phyloP scores from a whole-genome alignment of 495 filamentous ascomycete genomes.

The Astrocystis sublimbata region DNA sequence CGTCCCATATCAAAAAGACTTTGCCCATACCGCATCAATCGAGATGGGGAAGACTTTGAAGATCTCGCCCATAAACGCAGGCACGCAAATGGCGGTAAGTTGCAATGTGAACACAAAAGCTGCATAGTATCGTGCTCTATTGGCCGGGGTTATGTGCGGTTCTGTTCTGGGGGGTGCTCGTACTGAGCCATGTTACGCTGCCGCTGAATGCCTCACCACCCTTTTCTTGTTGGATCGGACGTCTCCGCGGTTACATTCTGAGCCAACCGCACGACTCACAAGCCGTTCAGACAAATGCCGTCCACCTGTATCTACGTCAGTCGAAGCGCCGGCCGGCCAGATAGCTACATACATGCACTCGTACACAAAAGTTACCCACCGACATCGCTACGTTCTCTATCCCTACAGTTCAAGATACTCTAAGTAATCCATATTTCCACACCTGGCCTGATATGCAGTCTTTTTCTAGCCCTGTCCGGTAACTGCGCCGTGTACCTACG shows the following conservation, averaged over 20 bases:
- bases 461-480: neutral
- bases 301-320: neutral
- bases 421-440: neutral
- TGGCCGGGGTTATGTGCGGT: neutral
- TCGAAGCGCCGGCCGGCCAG: neutral
- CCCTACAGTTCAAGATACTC: neutral
- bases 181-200: neutral
- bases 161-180: neutral
- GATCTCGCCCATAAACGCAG: slow-evolving; percentile 2
- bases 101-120: neutral
- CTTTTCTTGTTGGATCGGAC: slow-evolving; percentile 4
- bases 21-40: neutral
- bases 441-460: slow-evolving; percentile 1
- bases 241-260: slow-evolving; percentile 14
- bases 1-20: no score
- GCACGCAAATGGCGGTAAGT: slow-evolving; percentile 19
- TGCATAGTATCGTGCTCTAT: neutral
- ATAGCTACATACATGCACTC: neutral
- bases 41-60: neutral
- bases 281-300: neutral
- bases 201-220: neutral
- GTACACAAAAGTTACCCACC: neutral
- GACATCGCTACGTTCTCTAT: neutral
- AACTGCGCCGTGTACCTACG: neutral
- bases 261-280: neutral